Evolutionary conservation across 305 asterid genomes (phyloP), one percentile per base, ranked within the genome.

Genomic region (Fraxinus angustifolia): DNA sequence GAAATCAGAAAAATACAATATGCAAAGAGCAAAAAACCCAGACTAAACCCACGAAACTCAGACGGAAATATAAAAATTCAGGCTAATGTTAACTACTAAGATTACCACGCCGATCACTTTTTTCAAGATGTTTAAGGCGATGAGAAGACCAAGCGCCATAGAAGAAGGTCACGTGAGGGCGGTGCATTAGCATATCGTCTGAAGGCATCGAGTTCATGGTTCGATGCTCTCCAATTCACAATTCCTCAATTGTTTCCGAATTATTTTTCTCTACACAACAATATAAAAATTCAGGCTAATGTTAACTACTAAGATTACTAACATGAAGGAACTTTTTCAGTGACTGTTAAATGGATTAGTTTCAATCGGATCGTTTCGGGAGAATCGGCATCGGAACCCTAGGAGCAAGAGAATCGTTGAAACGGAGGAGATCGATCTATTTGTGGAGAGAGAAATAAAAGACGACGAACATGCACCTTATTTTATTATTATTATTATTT

Each of bases 81-180:
- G 3, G 40, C 72, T 48, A 86, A 79, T 38, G 87, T 84, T 84
- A 84, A 84, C 86, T 88, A 86, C 82, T 83, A 85, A 82, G 86
- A 85, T 89, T 89, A 89, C 89, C 90, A 89, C 90, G 92, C 86
- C 90, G 83, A 88, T 85, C 92, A 60, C 90, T 82, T 84, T 89
- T 89, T 42, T 86, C 84, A 56, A 87, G 90, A 86, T 85, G 88
- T 84, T 90, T 90, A 87, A 87, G 87, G 67, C 94, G 94, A 90
- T 90, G 91, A 82, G 81, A 87, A 82, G 86, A 87, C 68, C 86
- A 86, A 65, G 87, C 91, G 78, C 91, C 92, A 85, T 86, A 88
- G 85, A 86, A 88, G 86, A 86, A 84, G 75, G 84, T 75, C 68
- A 79, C 85, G 79, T 85, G 68, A 2, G 90, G 90, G 78, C 89